Evolutionary conservation across 768 basidiomycete species (phyloP), one percentile per base, ranked within the genome.

Genomic region (Cystobasidium ongulense): DNA sequence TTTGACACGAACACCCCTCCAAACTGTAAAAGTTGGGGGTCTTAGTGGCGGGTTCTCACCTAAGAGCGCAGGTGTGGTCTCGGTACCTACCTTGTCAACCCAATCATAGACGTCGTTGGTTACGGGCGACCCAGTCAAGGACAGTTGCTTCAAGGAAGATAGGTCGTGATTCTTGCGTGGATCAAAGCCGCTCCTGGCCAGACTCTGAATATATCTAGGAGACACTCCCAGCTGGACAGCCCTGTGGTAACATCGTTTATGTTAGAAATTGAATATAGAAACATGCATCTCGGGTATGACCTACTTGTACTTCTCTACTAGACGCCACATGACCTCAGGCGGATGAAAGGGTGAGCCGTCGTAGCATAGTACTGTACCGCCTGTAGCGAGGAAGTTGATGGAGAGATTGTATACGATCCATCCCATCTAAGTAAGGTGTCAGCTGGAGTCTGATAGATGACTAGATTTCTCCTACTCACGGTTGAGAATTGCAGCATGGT

Each of bases 341-440:
- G 63, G 63, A 43, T 65, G 63, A 33, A 65, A 65, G 2, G 63
- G 63, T 23, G 63, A 65, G 11, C 63, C 63, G 29, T 65, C 63
- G 35, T 65, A 65, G 38, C 63, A 65, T 1, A 65, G 25, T 15
- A 65, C 46, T 41, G 63, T 65, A 4, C 63, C 63, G 17, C 63
- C 63, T 65, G 63, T 65, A 15, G 63, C 29, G 23, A 65, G 46
- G 35, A 65, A 65, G 38, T 65, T 65, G 63, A 65, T 52, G 5
- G 63, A 65, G 4, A 65, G 63, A 29, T 65, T 65, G 46, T 65
- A 65, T 27, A 65, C 63, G n/a, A 65, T 65, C 63, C 63, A 65
- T 5, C 63, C 63, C 63, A 65, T 65, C 63, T 65, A 33, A 46
- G 31, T 18, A 3, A n/a, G 7, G 8, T 35, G 39, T 41, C 63